Evolutionary conservation across 1,284 basidiomycete genomes (phyloP), one percentile per base, ranked within the genome.

Genomic region (Tilletia walkeri): DNA sequence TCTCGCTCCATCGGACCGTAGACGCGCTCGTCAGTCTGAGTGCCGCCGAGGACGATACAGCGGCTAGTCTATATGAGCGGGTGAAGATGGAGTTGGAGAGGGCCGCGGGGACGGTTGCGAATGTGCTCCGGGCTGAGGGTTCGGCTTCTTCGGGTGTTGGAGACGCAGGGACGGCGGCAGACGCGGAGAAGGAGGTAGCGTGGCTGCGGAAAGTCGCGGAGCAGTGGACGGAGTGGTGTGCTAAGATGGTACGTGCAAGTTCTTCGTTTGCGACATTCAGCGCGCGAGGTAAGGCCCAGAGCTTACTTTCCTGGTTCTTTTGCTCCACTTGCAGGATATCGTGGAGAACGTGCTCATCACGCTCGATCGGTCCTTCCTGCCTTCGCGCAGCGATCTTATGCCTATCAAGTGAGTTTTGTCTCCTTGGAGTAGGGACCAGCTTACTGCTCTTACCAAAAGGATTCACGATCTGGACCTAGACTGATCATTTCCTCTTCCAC

Each of bases 61-160:
- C 59, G 36, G 59, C 59, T 7, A 73, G 74, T 20, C 72, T 80
- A 1, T 80, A 78, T 71, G 77, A 79, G 41, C 61, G 71, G 14
- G 67, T 80, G 68, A 77, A 75, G 78, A 76, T 78, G 67, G 79
- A 78, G 38, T 65, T 78, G 20, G 78, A 80, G 69, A 69, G 78
- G 4, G 76, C 75, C 3, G 75, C 72, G 10, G 74, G 77, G 24
- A 69, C 67, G 34, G 66, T 70, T 16, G 75, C 75, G 6, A 36
- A 56, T 18, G 16, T 68, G 16, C 69, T 80, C 16, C 63, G 72
- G 18, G 70, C 72, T 4, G 73, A 69, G 2, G 66, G 75, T 24
- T 63, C 59, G 10, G 38, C 59, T 66, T 20, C 54, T 30, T 30
- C 24, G 24, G 24, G 24, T 30, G 24, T 30, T 30, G 24, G 24